Evolutionary conservation across 2,329 filamentous ascomycete genomes (phyloP).

Genomic region (Golovinomyces cichoracearum): DNA sequence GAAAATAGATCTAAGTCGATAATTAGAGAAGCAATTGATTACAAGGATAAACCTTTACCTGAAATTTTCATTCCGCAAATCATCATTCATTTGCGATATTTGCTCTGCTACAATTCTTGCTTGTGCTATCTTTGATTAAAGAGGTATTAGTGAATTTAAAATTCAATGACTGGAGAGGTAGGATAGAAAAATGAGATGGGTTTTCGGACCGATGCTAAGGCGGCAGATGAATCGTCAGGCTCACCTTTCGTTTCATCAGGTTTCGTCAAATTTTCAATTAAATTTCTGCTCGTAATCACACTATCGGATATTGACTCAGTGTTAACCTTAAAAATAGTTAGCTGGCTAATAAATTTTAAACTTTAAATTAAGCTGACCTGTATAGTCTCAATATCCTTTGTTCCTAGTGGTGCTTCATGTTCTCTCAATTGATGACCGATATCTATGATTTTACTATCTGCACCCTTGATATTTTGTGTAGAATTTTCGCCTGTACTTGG

Average conservation of each 20-base stretch:
- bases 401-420: conserved; percentile 16
- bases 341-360: too few relatives aligned
- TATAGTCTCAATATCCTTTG: conserved; percentile 36
- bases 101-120: conserved; percentile 13
- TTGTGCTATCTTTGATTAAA: conserved; percentile 13
- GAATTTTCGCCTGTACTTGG: conserved; percentile 14
- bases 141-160: conserved; percentile 2
- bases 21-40: too few relatives aligned
- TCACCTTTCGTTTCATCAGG: conserved; percentile 27
- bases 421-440: conserved; percentile 20
- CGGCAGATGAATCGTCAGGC: conserved; percentile 36
- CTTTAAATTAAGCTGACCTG: conserved; percentile 39
- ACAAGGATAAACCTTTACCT: too few relatives aligned
- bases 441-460: conserved; percentile 16
- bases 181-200: conserved; percentile 11
- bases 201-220: conserved; percentile 37
- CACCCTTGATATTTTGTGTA: conserved; percentile 33
- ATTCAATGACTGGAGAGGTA: conserved; percentile 2
- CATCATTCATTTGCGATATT: conserved; percentile 26
- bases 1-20: too few relatives aligned
- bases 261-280: conserved; percentile 11
- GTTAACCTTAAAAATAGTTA: background rate
- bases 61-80: conserved; percentile 29
- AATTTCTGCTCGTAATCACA: background rate
- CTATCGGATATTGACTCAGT: background rate